A percentile compares a stretch with the other conserved stretches of the same genome.
These are phyloP conservation scores for Fibroporia radiculosa DNA, from an alignment of 768 basidiomycete genomes.

Conservation along the genomic window DNA sequence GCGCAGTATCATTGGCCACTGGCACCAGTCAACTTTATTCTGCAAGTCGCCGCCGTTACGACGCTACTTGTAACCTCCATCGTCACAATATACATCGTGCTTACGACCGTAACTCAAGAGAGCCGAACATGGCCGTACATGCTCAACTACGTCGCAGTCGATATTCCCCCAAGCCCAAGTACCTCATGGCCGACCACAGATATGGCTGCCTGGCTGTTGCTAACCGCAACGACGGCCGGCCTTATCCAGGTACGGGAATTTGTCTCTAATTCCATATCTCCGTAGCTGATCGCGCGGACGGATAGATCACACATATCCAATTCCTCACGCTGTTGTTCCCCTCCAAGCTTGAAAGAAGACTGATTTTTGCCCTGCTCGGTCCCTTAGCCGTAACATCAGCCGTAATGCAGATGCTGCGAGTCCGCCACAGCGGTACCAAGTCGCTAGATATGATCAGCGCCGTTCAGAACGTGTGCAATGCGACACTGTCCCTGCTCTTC, in stretches of 20 bases:
- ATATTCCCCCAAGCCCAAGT: conserved; percentile 50
- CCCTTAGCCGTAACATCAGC: conserved; percentile 84
- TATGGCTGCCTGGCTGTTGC: conserved; percentile 72
- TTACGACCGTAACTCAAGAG: conserved; percentile 48
- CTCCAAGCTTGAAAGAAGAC: conserved; percentile 75
- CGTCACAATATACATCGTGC: conserved; percentile 71
- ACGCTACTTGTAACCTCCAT: conserved; percentile 72
- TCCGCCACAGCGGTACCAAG: conserved; percentile 27
- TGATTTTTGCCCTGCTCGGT: conserved; percentile 81
- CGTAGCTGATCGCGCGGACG: neutral
- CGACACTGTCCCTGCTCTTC: conserved; percentile 92
- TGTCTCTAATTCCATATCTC: neutral
- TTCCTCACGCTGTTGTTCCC: conserved; percentile 94
- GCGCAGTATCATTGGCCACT: conserved; percentile 95
- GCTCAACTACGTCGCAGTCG: conserved; percentile 84
- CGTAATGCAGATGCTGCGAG: conserved; percentile 74
- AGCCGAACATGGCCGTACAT: conserved; percentile 90
- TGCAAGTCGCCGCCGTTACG: conserved; percentile 79
- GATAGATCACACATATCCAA: conserved; percentile 92
- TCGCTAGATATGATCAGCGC: conserved; percentile 57
- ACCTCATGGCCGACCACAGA: conserved; percentile 56
- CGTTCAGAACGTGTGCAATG: conserved; percentile 91
- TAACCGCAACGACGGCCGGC: conserved; percentile 80
- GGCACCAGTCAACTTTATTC: conserved; percentile 83
- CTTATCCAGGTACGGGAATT: conserved; percentile 66